Evolutionary conservation across 495 filamentous ascomycete species (phyloP).

Genomic region (Schizothecium vesticola): DNA sequence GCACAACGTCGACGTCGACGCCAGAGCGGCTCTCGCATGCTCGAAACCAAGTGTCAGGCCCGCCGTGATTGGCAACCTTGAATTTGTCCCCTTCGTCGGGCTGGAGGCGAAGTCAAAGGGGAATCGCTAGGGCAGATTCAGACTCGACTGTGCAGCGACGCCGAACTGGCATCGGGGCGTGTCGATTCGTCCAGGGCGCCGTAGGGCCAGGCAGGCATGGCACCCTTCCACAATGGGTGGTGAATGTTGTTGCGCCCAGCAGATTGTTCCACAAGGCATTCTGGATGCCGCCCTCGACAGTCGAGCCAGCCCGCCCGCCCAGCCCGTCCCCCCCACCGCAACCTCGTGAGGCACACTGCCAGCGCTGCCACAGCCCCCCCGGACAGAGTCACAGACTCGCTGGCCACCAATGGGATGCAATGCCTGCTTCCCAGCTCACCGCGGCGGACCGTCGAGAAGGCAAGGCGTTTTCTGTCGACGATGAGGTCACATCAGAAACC

Average conservation of each 20-base stretch:
- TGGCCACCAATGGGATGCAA: neutral
- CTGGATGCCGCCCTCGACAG: neutral
- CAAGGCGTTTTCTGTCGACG: conserved; percentile 12
- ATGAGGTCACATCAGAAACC: neutral
- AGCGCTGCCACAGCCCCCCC: conserved; percentile 8
- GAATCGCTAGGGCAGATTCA: neutral
- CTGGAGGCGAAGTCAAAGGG: neutral
- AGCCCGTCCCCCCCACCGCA: neutral
- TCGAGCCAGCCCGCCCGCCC: neutral
- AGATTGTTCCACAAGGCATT: conserved; percentile 11
- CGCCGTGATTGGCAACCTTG: neutral
- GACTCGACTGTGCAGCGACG: neutral
- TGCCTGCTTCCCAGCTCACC: neutral
- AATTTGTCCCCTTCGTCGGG: neutral
- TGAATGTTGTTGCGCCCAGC: neutral
- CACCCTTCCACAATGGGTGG: neutral
- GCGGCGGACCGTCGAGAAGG: conserved; percentile 2
- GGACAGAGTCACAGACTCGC: neutral
- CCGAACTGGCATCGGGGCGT: neutral
- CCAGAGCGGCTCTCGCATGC: neutral
- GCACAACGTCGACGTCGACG: neutral
- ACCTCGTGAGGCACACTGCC: conserved; percentile 12
- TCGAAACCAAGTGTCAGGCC: neutral
- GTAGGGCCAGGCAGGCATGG: neutral
- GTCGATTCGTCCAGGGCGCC: neutral